phyloP scores from a whole-genome alignment of 768 basidiomycete species.

The Russula griseocarnosa region DNA sequence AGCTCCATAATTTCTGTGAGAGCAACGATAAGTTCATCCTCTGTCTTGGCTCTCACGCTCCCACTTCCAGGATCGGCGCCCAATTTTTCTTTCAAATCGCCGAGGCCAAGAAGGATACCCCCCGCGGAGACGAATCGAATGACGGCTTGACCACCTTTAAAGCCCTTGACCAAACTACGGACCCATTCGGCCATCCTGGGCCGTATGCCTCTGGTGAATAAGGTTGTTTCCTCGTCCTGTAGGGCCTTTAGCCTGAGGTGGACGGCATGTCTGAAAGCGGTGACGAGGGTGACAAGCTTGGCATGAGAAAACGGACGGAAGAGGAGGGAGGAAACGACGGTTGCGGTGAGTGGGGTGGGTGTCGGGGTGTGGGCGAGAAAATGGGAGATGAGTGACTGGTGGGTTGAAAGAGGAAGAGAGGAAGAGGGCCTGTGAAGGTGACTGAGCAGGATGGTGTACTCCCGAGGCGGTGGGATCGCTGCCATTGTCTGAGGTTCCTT shows the following conservation, averaged over 20 bases:
- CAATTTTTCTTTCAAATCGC: conserved; percentile 45
- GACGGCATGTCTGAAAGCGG: conserved; percentile 56
- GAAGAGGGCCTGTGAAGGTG: conserved; percentile 49
- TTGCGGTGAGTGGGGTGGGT: conserved; percentile 56
- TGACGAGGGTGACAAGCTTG: conserved; percentile 48
- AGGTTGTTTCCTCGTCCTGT: conserved; percentile 34
- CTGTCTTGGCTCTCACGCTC: conserved; percentile 42
- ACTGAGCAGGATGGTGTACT: conserved; percentile 45
- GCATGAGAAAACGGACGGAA: conserved; percentile 47
- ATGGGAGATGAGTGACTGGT: conserved; percentile 56
- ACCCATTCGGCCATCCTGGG: conserved; percentile 44
- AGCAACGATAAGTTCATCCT: conserved; percentile 64
- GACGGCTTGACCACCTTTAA: conserved; percentile 63
- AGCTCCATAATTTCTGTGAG: conserved; percentile 72
- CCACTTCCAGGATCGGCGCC: conserved; percentile 32
- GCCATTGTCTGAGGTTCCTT: neutral
- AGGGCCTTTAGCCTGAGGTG: conserved; percentile 50
- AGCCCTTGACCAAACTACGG: conserved; percentile 48
- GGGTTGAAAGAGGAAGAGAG: conserved; percentile 44
- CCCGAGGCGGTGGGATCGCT: conserved; percentile 34
- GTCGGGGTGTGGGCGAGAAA: conserved; percentile 50
- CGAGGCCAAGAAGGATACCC: conserved; percentile 61
- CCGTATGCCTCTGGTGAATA: conserved; percentile 24
- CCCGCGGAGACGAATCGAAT: conserved; percentile 58
- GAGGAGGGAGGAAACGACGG: conserved; percentile 52